These are phyloP conservation scores for Cryptococcus sp. DNA, from an alignment of 1,284 basidiomycete species.

Conservation along the genomic window DNA sequence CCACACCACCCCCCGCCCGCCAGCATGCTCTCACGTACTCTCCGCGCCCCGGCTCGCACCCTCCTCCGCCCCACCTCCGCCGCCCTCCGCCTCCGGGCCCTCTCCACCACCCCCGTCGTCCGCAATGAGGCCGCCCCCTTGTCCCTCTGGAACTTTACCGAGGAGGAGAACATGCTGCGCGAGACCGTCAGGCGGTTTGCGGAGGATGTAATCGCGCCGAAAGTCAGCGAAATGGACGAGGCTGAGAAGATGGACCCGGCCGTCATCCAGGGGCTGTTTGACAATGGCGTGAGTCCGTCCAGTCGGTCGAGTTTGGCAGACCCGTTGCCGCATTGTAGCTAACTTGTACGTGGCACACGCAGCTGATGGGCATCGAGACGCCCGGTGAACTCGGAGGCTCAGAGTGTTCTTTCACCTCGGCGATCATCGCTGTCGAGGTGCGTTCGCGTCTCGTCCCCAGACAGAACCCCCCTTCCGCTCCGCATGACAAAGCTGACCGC, in stretches of 20 bases:
- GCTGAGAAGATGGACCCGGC: conserved; percentile 88
- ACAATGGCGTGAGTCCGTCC: conserved; percentile 82
- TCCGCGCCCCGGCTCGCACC: conserved; percentile 20
- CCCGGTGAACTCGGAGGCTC: conserved; percentile 78
- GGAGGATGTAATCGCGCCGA: conserved; percentile 80
- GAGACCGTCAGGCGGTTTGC: conserved; percentile 87
- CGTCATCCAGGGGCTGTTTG: conserved; percentile 86
- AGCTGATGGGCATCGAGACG: conserved; percentile 98
- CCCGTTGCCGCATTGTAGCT: background rate
- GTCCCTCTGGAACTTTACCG: conserved; percentile 70
- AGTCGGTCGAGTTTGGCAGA: too few relatives aligned
- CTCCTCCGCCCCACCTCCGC: conserved; percentile 4
- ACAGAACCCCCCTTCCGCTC: background rate
- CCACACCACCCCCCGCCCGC: background rate
- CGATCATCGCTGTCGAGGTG: conserved; percentile 87
- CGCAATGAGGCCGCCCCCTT: conserved; percentile 39
- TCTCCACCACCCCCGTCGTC: conserved; percentile 26
- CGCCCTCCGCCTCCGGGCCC: conserved; percentile 16
- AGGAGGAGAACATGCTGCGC: conserved; percentile 86
- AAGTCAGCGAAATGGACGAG: conserved; percentile 97
- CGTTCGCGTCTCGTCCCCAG: too few relatives aligned
- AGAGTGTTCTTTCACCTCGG: conserved; percentile 87
- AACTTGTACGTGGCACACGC: conserved; percentile 1
- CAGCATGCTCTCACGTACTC: conserved; percentile 18
- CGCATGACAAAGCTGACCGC: conserved; percentile 7